These are phyloP conservation scores for Yamadazyma dushanensis DNA, from an alignment of 1,139 yeast genomes.

Conservation along the genomic window DNA sequence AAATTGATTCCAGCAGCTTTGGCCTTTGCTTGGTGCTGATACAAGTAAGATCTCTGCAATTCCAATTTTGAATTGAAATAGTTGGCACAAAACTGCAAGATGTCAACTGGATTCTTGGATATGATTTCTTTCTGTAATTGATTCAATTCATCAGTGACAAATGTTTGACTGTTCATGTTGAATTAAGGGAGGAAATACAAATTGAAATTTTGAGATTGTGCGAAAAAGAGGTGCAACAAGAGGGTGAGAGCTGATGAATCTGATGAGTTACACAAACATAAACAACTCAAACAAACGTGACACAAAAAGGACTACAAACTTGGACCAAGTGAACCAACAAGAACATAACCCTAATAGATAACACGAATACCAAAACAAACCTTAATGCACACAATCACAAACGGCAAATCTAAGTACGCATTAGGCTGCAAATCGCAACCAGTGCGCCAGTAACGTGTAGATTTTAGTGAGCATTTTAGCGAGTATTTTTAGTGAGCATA, in stretches of 20 bases:
- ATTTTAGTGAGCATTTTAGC: too few species aligned
- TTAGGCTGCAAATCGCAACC: too few species aligned
- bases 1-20: slow-evolving; percentile 53
- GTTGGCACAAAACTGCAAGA: slow-evolving; percentile 73
- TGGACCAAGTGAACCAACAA: too few species aligned
- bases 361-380: too few species aligned
- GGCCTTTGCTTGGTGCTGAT: slow-evolving; percentile 54
- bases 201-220: background rate
- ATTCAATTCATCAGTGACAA: slow-evolving; percentile 51
- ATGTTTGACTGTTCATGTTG: slow-evolving; percentile 14
- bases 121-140: slow-evolving; percentile 63
- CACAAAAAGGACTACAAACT: too few species aligned
- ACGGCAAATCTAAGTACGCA: too few species aligned
- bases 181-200: slow-evolving; percentile 2
- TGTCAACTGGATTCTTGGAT: slow-evolving; percentile 63
- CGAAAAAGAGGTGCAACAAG: background rate
- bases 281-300: too few species aligned
- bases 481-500: too few species aligned
- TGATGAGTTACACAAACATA: too few species aligned
- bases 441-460: too few species aligned
- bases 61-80: slow-evolving; percentile 65
- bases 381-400: too few species aligned
- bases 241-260: background rate
- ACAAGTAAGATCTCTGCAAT: slow-evolving; percentile 56
- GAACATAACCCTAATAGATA: too few species aligned